Evolutionary conservation across 331 rosid genomes (phyloP), one percentile per base, ranked within the genome.

Genomic region (Rosa hybrid): DNA sequence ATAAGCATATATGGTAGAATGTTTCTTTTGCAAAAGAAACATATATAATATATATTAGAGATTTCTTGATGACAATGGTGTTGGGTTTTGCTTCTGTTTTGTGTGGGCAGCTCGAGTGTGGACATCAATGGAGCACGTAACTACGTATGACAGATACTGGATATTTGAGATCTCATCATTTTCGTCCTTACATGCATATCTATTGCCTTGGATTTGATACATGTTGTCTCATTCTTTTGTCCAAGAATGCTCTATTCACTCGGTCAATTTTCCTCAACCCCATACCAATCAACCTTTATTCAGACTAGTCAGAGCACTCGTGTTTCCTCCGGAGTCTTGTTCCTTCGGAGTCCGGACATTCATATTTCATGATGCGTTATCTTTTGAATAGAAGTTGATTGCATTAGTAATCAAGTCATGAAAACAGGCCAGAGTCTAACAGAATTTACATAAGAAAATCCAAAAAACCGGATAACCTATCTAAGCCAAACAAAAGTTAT

Each of bases 181-280:
- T 48, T 48, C 44, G 14, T 48, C 60, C 21, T 48, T 49, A 25
- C 42, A 8, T 12, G 39, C 54, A 45, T 25, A 49, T 49, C 23
- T 27, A 7, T 0, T 8, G 41, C 41, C 39, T 48, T 23, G 6
- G 59, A 23, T 46, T 48, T 25, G 75, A 21, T 25, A 48, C 3
- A 71, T 16, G 44, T 71, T 72, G 59, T 72, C 76, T 25, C 23
- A 72, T 53, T 48, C 60, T 8, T 17, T 72, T 72, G 60, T 56
- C 53, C 44, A 27, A 49, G 60, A 25, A 25, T 25, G n/a, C 41
- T 17, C 11, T 30, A 27, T 25, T 12, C 75, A 71, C 10, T 44
- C 30, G 21, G 75, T 71, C n/a, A 71, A 71, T 12, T 71, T 71
- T 25, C 21, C 41, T 4, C 57, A 71, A 46, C 59, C 41, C 10